phyloP scores from a whole-genome alignment of 2,329 filamentous ascomycete species.

The Fusarium vanettenii region DNA sequence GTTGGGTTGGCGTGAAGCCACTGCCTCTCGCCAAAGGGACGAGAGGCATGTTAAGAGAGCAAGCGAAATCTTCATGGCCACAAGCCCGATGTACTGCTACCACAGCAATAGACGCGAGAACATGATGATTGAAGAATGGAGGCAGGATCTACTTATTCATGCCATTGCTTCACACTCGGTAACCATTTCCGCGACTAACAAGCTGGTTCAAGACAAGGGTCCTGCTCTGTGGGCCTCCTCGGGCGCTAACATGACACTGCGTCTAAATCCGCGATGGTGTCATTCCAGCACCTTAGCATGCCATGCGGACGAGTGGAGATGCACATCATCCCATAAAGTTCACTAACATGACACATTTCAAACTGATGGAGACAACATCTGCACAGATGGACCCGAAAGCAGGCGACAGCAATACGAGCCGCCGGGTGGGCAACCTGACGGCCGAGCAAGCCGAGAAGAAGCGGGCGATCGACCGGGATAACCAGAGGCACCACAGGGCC shows the following conservation, averaged over 20 bases:
- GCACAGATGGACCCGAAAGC: background rate
- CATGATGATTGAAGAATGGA: background rate
- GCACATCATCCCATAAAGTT: background rate
- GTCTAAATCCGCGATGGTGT: background rate
- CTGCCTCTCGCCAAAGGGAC: background rate
- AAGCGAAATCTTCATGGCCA: background rate
- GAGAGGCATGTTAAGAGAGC: background rate
- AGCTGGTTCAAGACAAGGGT: background rate
- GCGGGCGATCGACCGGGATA: background rate
- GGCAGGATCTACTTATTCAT: background rate
- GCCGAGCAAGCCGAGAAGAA: slow-evolving; percentile 1
- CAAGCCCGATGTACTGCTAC: accelerated
- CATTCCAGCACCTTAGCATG: background rate
- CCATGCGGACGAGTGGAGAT: background rate
- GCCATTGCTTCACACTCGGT: background rate
- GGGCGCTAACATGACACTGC: background rate
- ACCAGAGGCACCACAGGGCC: background rate
- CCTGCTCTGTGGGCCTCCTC: background rate
- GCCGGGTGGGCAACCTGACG: background rate
- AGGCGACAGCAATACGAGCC: background rate
- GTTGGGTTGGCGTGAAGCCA: background rate
- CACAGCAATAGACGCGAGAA: background rate
- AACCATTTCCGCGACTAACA: background rate
- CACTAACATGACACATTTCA: background rate
- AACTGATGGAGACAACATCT: background rate